phyloP scores from a whole-genome alignment of 2,329 filamentous ascomycete genomes.

The Grosmannia clavigera region DNA sequence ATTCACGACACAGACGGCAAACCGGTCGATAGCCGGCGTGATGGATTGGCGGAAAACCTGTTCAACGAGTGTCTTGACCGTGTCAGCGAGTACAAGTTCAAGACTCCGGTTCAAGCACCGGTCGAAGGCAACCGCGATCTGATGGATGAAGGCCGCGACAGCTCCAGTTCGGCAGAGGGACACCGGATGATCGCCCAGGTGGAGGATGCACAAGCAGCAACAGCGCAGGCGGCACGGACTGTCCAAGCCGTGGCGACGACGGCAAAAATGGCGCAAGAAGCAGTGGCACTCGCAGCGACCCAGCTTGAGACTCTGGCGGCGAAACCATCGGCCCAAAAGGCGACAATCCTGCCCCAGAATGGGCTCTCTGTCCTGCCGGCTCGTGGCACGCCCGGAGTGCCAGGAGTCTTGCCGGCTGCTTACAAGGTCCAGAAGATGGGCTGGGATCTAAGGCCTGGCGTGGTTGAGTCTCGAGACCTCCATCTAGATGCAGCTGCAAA shows the following conservation, averaged over 20 bases:
- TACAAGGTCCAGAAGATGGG: conserved; percentile 70
- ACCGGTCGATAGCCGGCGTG: conserved; percentile 64
- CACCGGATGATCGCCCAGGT: conserved; percentile 59
- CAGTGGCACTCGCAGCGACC: neutral
- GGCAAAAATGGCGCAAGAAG: conserved; percentile 27
- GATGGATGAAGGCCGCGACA: conserved; percentile 70
- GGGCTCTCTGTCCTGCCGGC: neutral
- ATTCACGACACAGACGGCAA: conserved; percentile 77
- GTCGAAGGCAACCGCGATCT: conserved; percentile 73
- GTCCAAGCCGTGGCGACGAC: conserved; percentile 14
- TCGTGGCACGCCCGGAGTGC: conserved; percentile 39
- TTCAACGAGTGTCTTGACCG: conserved; percentile 93
- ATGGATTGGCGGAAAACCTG: conserved; percentile 75
- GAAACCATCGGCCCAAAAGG: neutral
- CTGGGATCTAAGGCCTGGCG: conserved; percentile 59
- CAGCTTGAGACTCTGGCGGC: neutral
- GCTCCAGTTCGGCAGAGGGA: conserved; percentile 47
- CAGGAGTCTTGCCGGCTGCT: conserved; percentile 59
- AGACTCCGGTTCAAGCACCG: conserved; percentile 53
- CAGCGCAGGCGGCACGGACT: neutral
- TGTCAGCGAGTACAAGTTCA: conserved; percentile 81
- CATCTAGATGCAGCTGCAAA: conserved; percentile 56
- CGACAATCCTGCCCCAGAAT: neutral
- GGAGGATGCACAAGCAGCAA: conserved; percentile 53
- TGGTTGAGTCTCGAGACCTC: conserved; percentile 52